Percentiles rank a stretch among this genome's conserved stretches.
These are phyloP conservation scores for Peterozyma toletana DNA, from an alignment of 805 yeast genomes.

Conservation along the genomic window DNA sequence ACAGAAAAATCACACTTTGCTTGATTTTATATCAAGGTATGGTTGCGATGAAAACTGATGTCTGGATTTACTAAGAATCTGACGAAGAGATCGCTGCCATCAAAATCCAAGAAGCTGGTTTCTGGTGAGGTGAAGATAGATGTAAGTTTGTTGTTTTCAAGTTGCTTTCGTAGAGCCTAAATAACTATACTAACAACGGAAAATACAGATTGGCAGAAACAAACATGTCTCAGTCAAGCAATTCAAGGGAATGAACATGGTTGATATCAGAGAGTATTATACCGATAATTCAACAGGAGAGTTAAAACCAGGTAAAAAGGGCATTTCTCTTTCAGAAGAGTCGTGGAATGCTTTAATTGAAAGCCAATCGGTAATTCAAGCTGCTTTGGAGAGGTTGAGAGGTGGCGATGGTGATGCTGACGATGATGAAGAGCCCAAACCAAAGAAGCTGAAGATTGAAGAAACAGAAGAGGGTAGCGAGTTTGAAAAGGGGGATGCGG, in stretches of 20 bases:
- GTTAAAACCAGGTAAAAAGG: constrained; percentile 77
- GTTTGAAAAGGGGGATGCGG: background rate
- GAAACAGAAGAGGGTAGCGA: background rate
- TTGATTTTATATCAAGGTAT: no score
- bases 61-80: no score
- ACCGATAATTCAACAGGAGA: constrained; percentile 48
- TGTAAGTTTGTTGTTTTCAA: background rate
- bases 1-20: no score
- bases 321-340: constrained; percentile 52
- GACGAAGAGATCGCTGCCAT: no score
- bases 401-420: constrained; percentile 14
- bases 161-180: constrained; percentile 1
- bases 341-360: constrained; percentile 45
- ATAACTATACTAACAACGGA: background rate
- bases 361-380: constrained; percentile 37
- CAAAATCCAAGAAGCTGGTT: no score
- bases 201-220: constrained; percentile 31
- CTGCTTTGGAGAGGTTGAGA: constrained; percentile 35
- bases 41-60: no score
- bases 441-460: constrained; percentile 12
- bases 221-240: constrained; percentile 70
- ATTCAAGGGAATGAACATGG: constrained; percentile 57
- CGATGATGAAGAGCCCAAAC: constrained; percentile 11
- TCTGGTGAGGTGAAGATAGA: background rate
- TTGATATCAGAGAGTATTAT: constrained; percentile 85